These are phyloP conservation scores for Saccharomycopsis phalli DNA, from an alignment of 1,139 yeast species.

Conservation along the genomic window DNA sequence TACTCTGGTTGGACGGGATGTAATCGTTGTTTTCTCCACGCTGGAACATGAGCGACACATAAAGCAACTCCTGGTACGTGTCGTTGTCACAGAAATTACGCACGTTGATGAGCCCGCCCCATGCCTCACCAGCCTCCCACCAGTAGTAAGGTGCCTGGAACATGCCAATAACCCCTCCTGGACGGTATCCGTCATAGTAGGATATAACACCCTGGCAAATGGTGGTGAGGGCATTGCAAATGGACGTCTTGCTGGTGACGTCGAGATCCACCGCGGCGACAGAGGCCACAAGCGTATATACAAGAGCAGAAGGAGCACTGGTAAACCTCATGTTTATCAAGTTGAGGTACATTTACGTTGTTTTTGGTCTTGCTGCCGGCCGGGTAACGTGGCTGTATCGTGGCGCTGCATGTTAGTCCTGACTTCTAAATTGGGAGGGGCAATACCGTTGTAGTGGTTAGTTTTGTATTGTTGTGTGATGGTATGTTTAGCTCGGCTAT, in stretches of 20 bases:
- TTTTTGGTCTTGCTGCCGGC: background rate
- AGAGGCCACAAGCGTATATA: background rate
- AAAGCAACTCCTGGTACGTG: constrained; percentile 46
- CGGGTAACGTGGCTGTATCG: too few species aligned
- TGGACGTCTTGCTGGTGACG: constrained; percentile 24
- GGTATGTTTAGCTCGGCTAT: too few species aligned
- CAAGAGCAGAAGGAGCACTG: background rate
- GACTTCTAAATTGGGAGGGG: too few species aligned
- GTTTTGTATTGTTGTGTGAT: too few species aligned
- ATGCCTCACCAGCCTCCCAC: constrained; percentile 94
- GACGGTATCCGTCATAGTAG: constrained; percentile 55
- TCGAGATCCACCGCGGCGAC: constrained; percentile 23
- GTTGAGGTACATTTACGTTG: background rate
- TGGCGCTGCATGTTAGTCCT: too few species aligned
- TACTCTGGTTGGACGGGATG: constrained; percentile 66
- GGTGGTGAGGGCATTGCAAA: constrained; percentile 42
- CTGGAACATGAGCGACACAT: constrained; percentile 54
- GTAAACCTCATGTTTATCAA: background rate
- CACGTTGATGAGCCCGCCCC: constrained; percentile 70
- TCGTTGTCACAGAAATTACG: constrained; percentile 54
- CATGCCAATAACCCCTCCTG: constrained; percentile 67
- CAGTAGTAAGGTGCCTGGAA: constrained; percentile 74
- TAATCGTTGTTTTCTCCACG: constrained; percentile 59
- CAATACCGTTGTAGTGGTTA: too few species aligned
- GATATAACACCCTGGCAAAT: constrained; percentile 48